Evolutionary conservation across 2,329 filamentous ascomycete species (phyloP).

Genomic region (Ceratocystis harringtonii): DNA sequence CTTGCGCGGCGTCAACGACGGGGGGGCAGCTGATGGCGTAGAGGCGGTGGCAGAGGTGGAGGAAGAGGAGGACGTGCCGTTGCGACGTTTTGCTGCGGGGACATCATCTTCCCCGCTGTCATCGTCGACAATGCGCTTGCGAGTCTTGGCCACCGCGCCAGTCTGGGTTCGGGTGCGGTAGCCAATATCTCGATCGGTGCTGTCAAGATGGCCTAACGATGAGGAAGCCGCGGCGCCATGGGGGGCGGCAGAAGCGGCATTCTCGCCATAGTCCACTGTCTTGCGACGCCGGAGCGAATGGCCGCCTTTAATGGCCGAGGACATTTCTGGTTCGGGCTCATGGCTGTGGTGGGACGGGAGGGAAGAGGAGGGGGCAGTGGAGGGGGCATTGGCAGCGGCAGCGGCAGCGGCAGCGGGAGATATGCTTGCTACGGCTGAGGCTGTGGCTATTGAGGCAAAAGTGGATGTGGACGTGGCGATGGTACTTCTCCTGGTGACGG

Average conservation of each 20-base stretch:
- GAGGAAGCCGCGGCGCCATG: constrained; percentile 20
- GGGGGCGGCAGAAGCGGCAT: constrained; percentile 19
- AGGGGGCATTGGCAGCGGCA: not conserved
- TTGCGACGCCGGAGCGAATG: constrained; percentile 43
- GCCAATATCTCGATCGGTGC: constrained; percentile 1
- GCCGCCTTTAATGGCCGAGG: constrained; percentile 32
- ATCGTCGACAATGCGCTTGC: constrained; percentile 11
- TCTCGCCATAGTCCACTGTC: constrained; percentile 43
- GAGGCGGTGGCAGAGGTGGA: not conserved
- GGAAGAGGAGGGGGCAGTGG: not conserved
- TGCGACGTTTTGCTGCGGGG: constrained; percentile 8
- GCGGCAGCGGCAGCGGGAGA: not conserved
- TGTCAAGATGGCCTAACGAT: constrained; percentile 18
- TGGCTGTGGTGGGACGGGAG: not conserved
- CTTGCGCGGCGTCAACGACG: constrained; percentile 11
- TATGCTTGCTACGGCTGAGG: not conserved
- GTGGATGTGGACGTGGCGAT: not conserved
- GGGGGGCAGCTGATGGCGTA: not conserved
- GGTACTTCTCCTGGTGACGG: not conserved
- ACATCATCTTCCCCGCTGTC: constrained; percentile 6
- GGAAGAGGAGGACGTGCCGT: constrained; percentile 4
- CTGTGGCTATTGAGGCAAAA: not conserved
- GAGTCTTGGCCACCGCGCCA: constrained; percentile 10
- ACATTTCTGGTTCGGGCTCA: constrained; percentile 9
- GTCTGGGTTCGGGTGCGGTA: constrained; percentile 14